Evolutionary conservation across 345 rosid species (phyloP), one percentile per base, ranked within the genome.

Genomic region (Brassica rapa): DNA sequence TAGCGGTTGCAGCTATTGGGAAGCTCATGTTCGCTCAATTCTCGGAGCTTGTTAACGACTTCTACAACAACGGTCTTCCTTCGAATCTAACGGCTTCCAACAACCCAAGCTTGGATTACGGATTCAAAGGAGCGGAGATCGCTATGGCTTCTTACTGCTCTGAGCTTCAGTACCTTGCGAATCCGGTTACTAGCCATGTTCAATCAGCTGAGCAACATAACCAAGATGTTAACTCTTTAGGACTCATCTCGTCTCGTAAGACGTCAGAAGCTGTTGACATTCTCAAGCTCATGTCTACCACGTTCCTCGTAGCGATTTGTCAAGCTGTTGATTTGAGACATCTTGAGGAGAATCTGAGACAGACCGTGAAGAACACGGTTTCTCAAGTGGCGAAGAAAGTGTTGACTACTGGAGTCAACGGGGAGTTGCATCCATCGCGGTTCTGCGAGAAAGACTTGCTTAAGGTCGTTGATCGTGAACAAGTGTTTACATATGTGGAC

Each of bases 141-240:
- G 93, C 95, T 1, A 90, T 90, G 95, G 95, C 95, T 64, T 82
- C 95, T 6, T 90, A 90, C 43, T 89, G 96, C 53, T 90, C 91
- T 0, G 96, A 90, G 82, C 90, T 90, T 61, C 96, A 91, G 25
- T 89, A 76, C 81, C 79, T 91, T 0, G 93, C 89, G 0, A 91
- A 91, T 80, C 93, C 93, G 1, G 96, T 91, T 14, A 91, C 96
- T 4, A 91, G 76, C 81, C 96, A 89, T 43, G 93, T 91, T 33
- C 86, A 89, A 69, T 89, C 90, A 19, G 93, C 93, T 0, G 90
- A 89, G 66, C 96, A 91, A 33, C 96, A 91, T 67, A 91, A 89
- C 76, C 96, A 89, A 43, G 93, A 91, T n/a, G 96, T 91, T 64
- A 90, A 91, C 68, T 89, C 96, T 9, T 76, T 89, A 25, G 96